Conservation (phyloP, 1,139 yeast genomes). For the Arxiozyma heterogenica region DNA sequence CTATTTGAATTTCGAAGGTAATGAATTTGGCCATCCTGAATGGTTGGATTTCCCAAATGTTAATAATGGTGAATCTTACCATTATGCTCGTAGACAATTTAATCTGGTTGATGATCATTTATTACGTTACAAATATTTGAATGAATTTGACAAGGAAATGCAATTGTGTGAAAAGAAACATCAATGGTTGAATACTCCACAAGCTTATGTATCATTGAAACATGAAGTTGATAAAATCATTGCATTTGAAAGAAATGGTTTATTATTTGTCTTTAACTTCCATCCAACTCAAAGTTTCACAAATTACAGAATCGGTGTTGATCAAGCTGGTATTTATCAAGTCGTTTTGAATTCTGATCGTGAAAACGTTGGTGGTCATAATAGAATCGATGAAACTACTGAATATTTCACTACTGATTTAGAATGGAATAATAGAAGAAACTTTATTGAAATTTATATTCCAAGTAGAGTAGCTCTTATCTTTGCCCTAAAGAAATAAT, state of each 20-base stretch:
- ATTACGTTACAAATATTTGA: conserved; percentile 68
- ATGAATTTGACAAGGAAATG: conserved; percentile 75
- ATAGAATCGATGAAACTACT: conserved; percentile 53
- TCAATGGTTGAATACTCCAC: conserved; percentile 66
- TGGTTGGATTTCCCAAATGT: conserved; percentile 95
- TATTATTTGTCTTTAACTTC: conserved; percentile 79
- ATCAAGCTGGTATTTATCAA: conserved; percentile 64
- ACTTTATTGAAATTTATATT: conserved; percentile 72
- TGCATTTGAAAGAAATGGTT: conserved; percentile 81
- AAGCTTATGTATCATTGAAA: conserved; percentile 81
- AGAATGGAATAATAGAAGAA: conserved; percentile 70
- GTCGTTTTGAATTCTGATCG: conserved; percentile 71
- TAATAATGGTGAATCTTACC: conserved; percentile 82
- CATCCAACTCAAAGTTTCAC: conserved; percentile 76
- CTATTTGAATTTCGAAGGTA: conserved; percentile 90
- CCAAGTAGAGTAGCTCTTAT: conserved; percentile 79
- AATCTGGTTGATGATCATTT: conserved; percentile 71
- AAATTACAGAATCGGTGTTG: conserved; percentile 85
- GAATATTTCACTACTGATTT: conserved; percentile 62
- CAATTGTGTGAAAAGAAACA: conserved; percentile 62
- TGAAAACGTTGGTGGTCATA: conserved; percentile 70
- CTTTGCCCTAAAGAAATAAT: conserved; percentile 15
- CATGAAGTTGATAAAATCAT: conserved; percentile 82
- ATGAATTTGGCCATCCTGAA: conserved; percentile 98
- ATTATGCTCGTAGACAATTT: conserved; percentile 92